Evolutionary conservation across 495 filamentous ascomycete genomes (phyloP).

Genomic region (Cercophora samala): DNA sequence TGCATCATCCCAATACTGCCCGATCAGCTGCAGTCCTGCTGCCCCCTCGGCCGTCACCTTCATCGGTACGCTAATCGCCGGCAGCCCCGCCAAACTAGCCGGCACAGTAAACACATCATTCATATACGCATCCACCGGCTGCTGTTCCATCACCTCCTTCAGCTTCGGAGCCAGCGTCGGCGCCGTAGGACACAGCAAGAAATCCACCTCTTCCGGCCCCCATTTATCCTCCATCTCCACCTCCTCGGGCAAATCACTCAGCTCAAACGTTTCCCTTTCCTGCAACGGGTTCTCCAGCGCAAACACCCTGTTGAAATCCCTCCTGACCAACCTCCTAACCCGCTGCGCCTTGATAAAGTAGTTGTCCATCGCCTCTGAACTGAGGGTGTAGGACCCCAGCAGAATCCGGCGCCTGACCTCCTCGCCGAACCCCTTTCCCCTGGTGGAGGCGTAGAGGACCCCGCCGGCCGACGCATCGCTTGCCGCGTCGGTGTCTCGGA

Average conservation of each 20-base stretch:
- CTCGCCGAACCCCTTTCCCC: slow-evolving; percentile 69
- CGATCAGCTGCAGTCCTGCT: slow-evolving; percentile 82
- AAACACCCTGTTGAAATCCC: slow-evolving; percentile 83
- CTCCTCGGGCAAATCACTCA: slow-evolving; percentile 44
- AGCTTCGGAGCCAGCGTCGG: slow-evolving; percentile 71
- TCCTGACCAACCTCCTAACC: slow-evolving; percentile 75
- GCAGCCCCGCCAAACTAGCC: slow-evolving; percentile 86
- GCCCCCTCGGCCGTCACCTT: slow-evolving; percentile 34
- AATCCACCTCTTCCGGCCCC: slow-evolving; percentile 64
- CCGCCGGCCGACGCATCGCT: slow-evolving; percentile 35
- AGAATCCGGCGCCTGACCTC: slow-evolving; percentile 86
- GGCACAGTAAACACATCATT: slow-evolving; percentile 97
- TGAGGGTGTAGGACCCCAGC: slow-evolving; percentile 85
- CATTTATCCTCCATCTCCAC: slow-evolving; percentile 42
- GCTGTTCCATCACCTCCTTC: slow-evolving; percentile 43
- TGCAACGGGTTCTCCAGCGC: slow-evolving; percentile 61
- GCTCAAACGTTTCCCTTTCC: slow-evolving; percentile 42
- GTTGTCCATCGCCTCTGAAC: slow-evolving; percentile 87
- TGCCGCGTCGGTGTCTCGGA: slow-evolving; percentile 19
- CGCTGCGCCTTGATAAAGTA: slow-evolving; percentile 94
- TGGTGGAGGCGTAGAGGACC: slow-evolving; percentile 71
- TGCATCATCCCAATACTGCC: slow-evolving; percentile 86
- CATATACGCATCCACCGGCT: slow-evolving; percentile 59
- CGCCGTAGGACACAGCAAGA: slow-evolving; percentile 83
- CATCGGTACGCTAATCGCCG: slow-evolving; percentile 82